phyloP scores from a whole-genome alignment of 1,139 yeast species.

The Hemisphaericaspora subhashii region DNA sequence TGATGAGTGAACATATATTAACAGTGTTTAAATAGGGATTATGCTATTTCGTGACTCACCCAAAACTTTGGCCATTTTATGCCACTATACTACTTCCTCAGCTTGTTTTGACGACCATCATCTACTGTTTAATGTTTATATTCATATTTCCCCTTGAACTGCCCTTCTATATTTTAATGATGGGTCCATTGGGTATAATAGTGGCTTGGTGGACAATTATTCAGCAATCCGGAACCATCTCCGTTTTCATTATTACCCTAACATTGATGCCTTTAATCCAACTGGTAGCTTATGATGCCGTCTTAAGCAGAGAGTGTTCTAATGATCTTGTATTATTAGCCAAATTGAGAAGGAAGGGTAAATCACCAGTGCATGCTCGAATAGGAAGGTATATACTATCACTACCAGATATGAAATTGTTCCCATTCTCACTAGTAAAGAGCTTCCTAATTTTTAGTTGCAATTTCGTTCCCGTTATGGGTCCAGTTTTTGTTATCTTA shows the following conservation, averaged over 20 bases:
- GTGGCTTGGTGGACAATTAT: constrained; percentile 55
- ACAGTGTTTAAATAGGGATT: constrained; percentile 34
- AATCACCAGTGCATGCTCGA: constrained; percentile 32
- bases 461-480: constrained; percentile 59
- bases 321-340: constrained; percentile 51
- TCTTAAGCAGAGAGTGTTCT: constrained; percentile 49
- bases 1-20: constrained; percentile 3
- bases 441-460: constrained; percentile 34
- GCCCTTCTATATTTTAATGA: constrained; percentile 43
- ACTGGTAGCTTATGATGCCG: constrained; percentile 55
- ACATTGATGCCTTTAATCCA: constrained; percentile 61
- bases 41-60: constrained; percentile 42
- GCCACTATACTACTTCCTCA: constrained; percentile 52
- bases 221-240: constrained; percentile 52
- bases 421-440: constrained; percentile 28
- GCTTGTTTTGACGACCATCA: constrained; percentile 39
- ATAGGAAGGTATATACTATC: constrained; percentile 23
- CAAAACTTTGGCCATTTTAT: constrained; percentile 54
- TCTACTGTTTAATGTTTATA: constrained; percentile 41
- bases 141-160: constrained; percentile 51
- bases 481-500: constrained; percentile 55
- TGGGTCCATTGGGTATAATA: constrained; percentile 55
- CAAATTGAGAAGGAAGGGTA: constrained; percentile 32
- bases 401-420: constrained; percentile 24
- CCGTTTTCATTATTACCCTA: constrained; percentile 49